phyloP scores from a whole-genome alignment of 2,329 filamentous ascomycete species.

The Cladosporium velox region DNA sequence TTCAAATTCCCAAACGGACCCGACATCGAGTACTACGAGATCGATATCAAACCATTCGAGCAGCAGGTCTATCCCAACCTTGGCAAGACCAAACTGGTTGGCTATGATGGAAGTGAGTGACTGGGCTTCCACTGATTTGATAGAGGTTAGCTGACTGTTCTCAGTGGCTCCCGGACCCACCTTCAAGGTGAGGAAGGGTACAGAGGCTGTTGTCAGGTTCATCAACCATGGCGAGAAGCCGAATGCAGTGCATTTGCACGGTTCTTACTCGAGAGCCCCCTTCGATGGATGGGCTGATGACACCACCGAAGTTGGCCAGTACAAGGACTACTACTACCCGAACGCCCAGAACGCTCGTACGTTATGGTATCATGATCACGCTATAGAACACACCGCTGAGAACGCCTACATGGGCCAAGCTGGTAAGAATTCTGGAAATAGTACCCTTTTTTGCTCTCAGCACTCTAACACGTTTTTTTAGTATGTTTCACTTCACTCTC shows the following conservation, averaged over 20 bases:
- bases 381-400: slow-evolving; percentile 35
- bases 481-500: too few species aligned
- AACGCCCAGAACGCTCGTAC: slow-evolving; percentile 56
- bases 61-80: slow-evolving; percentile 49
- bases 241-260: slow-evolving; percentile 58
- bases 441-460: too few species aligned
- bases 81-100: slow-evolving; percentile 44
- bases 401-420: slow-evolving; percentile 61
- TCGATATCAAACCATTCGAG: slow-evolving; percentile 45
- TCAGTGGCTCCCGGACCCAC: slow-evolving; percentile 55
- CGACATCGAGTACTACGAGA: slow-evolving; percentile 51
- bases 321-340: slow-evolving; percentile 64
- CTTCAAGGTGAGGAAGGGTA: slow-evolving; percentile 51
- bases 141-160: background rate
- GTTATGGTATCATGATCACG: slow-evolving; percentile 57
- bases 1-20: slow-evolving; percentile 5
- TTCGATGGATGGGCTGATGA: slow-evolving; percentile 59
- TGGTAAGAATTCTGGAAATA: slow-evolving; percentile 28
- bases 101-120: slow-evolving; percentile 46
- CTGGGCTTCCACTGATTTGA: background rate
- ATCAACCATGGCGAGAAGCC: slow-evolving; percentile 52
- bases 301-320: slow-evolving; percentile 49
- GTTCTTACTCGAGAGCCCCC: slow-evolving; percentile 47
- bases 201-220: slow-evolving; percentile 57
- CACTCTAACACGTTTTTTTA: too few species aligned